Percentiles rank a stretch among this genome's conserved stretches.
phyloP scores from a whole-genome alignment of 768 basidiomycete genomes.

The Boletus insuetus region DNA sequence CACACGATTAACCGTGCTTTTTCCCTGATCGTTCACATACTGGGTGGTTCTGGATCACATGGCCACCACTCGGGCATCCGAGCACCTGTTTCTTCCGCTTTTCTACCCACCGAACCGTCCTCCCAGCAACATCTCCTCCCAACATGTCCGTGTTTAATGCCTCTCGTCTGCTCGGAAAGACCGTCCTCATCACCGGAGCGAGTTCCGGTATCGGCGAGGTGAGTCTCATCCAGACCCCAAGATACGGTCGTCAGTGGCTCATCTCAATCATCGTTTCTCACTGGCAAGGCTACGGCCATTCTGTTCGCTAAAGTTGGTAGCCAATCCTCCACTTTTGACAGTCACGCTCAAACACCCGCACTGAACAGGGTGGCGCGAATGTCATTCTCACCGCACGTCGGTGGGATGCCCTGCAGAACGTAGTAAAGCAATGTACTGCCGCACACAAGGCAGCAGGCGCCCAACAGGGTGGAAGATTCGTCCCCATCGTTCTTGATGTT shows the following conservation, averaged over 20 bases:
- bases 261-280: neutral
- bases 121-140: conserved; percentile 2
- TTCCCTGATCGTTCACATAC: too few species aligned
- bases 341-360: neutral
- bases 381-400: conserved; percentile 83
- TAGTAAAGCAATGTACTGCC: conserved; percentile 60
- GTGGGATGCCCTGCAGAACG: conserved; percentile 64
- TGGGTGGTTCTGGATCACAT: conserved; percentile 3
- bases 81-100: neutral
- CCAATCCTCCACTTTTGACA: neutral
- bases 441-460: conserved; percentile 75
- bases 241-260: neutral
- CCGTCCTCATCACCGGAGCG: conserved; percentile 86
- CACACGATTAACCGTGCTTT: too few species aligned
- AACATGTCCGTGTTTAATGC: conserved; percentile 81
- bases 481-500: conserved; percentile 72
- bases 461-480: conserved; percentile 75
- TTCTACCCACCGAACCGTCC: neutral
- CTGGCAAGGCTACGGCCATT: conserved; percentile 71
- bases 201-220: conserved; percentile 90
- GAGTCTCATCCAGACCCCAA: conserved; percentile 26
- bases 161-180: conserved; percentile 77
- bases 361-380: conserved; percentile 74
- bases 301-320: conserved; percentile 77
- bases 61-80: conserved; percentile 3